Evolutionary conservation across 2,329 filamentous ascomycete genomes (phyloP), one percentile per base, ranked within the genome.

Genomic region (Blastomyces parvus): DNA sequence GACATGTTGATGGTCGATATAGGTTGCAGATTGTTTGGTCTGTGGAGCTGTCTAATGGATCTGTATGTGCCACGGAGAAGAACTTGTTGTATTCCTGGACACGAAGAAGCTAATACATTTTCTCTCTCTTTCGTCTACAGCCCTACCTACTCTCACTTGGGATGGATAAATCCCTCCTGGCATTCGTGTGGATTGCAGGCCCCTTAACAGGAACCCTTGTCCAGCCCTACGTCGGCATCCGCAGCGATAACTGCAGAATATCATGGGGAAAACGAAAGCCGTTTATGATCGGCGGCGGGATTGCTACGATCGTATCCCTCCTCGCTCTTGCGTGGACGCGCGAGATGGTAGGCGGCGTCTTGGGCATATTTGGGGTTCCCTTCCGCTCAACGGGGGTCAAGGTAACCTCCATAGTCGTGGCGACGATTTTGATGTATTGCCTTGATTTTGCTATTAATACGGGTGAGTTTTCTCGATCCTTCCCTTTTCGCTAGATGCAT

Each of bases 361-460:
- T 93, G 9, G 78, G 82, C 2, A 71, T 93, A 1, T 91, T 94
- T 70, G 89, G 89, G 13, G 87, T 85, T 13, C 83, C 88, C 62
- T 78, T 79, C n/a, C 82, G 86, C 48, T 89, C 88, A 0, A 69
- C 82, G 8, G 84, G 81, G 2, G 87, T 89, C 56, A 87, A 85
- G 70, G 82, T 81, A 3, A 79, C 81, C 52, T 84, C 89, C 58
- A 93, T 96, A 67, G 79, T 90, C 40, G 82, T 90, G 63, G 93
- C 93, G 8, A 91, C 96, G 6, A 73, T 91, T 38, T 88, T 91
- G 78, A 89, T 97, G 70, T 97, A 96, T 76, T 81, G 94, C 59
- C 83, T 97, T 60, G 93, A 97, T 74, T 94, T 97, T 74, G 86
- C 92, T 70, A 94, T 97, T 79, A 97, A 97, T 76, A 94, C 92